Percentiles rank a stretch among this genome's conserved stretches.
These are phyloP conservation scores for Clavispora phyllophila DNA, from an alignment of 805 yeast species.

Conservation along the genomic window DNA sequence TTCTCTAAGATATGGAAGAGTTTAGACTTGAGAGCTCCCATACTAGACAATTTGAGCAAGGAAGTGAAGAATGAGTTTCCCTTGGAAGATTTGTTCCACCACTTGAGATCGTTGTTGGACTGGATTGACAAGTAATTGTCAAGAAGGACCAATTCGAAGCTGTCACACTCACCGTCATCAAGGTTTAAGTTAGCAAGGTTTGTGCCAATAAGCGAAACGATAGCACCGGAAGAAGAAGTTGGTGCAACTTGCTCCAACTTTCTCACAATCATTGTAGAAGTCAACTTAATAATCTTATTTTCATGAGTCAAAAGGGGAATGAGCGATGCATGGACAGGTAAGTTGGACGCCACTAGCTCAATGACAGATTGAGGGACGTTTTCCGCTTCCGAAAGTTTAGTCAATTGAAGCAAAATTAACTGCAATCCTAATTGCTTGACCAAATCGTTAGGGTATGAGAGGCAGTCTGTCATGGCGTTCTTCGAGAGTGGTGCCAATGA, in stretches of 20 bases:
- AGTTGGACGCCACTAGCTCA: constrained; percentile 21
- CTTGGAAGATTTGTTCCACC: constrained; percentile 60
- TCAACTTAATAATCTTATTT: constrained; percentile 41
- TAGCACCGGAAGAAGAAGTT: constrained; percentile 16
- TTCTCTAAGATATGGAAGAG: constrained; percentile 9
- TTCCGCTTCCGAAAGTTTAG: constrained; percentile 24
- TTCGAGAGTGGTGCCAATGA: constrained; percentile 63
- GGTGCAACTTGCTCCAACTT: constrained; percentile 21
- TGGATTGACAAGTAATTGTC: constrained; percentile 52
- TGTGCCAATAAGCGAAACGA: constrained; percentile 5
- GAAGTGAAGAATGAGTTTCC: constrained; percentile 63
- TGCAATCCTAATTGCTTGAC: constrained; percentile 64
- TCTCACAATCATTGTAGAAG: constrained; percentile 42
- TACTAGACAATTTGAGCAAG: constrained; percentile 43
- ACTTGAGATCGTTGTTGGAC: constrained; percentile 61
- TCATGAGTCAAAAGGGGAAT: constrained; percentile 40
- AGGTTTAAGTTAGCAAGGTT: constrained; percentile 9
- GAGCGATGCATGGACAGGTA: constrained; percentile 43
- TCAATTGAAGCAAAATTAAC: constrained; percentile 55
- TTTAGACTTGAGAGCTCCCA: constrained; percentile 7
- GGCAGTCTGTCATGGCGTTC: constrained; percentile 50
- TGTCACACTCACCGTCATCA: constrained; percentile 27
- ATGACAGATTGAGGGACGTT: constrained; percentile 21
- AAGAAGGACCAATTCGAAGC: constrained; percentile 53
- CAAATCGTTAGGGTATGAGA: constrained; percentile 42